Percentiles rank a stretch among this genome's conserved stretches.
These are phyloP conservation scores for Trichoderma pleuroti DNA, from an alignment of 2,329 filamentous ascomycete genomes.

Conservation along the genomic window DNA sequence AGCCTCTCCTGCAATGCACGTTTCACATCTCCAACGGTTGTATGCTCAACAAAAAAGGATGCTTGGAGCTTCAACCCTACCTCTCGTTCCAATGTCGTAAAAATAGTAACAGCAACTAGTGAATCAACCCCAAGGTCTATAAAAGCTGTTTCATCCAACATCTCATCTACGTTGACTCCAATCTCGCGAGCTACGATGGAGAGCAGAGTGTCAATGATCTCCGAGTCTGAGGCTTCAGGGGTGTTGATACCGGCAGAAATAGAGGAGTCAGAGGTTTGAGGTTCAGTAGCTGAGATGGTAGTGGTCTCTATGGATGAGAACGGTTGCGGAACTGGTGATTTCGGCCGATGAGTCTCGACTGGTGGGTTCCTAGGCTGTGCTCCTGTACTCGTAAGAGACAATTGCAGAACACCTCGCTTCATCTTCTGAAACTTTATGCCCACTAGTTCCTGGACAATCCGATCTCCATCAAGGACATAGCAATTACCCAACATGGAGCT, in stretches of 20 bases:
- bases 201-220: neutral
- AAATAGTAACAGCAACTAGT: constrained; percentile 9
- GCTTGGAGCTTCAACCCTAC: constrained; percentile 1
- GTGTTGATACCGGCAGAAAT: neutral
- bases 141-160: constrained; percentile 5
- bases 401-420: neutral
- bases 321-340: neutral
- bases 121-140: constrained; percentile 16
- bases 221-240: neutral
- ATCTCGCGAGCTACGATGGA: neutral
- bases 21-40: constrained; percentile 9
- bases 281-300: neutral
- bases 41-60: constrained; percentile 11
- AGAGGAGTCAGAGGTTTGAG: neutral
- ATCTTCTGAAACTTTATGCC: constrained; percentile 13
- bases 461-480: constrained; percentile 3
- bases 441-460: neutral
- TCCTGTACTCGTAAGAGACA: neutral
- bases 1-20: neutral
- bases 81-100: neutral
- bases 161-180: neutral
- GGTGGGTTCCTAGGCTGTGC: neutral
- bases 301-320: neutral
- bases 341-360: neutral
- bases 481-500: neutral